Evolutionary conservation across 768 basidiomycete genomes (phyloP).

Genomic region (Boletales sp.): DNA sequence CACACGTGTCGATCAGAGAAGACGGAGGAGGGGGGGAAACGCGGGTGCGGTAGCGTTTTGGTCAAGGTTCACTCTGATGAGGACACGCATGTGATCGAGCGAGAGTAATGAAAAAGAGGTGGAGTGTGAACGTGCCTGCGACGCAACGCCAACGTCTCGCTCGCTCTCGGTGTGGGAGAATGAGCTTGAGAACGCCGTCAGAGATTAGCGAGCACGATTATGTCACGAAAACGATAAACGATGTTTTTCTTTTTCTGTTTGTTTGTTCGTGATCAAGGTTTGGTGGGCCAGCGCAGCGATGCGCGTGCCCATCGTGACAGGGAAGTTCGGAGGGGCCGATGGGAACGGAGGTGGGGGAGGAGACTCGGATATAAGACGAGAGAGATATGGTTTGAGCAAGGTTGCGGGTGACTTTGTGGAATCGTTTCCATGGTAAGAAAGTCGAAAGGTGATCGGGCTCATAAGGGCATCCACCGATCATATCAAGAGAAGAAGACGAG

Average conservation of each 20-base stretch:
- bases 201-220: slow-evolving; percentile 21
- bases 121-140: slow-evolving; percentile 30
- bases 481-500: no score
- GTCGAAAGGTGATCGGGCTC: slow-evolving; percentile 18
- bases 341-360: neutral
- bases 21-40: no score
- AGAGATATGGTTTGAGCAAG: no score
- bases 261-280: no score
- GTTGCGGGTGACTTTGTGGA: no score
- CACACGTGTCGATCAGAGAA: neutral
- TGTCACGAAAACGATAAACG: slow-evolving; percentile 17
- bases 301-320: no score
- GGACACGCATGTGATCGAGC: slow-evolving; percentile 15
- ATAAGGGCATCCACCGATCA: slow-evolving; percentile 22
- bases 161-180: slow-evolving; percentile 24
- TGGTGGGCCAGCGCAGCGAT: no score
- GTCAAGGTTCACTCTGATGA: slow-evolving; percentile 22
- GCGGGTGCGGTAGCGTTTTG: no score
- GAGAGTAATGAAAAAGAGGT: slow-evolving; percentile 15
- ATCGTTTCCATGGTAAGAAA: slow-evolving; percentile 29
- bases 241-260: no score
- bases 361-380: no score
- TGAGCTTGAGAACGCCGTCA: slow-evolving; percentile 21
- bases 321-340: neutral
- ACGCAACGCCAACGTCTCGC: slow-evolving; percentile 7